phyloP scores from a whole-genome alignment of 1,284 basidiomycete species.

The Xerocomus tenax region DNA sequence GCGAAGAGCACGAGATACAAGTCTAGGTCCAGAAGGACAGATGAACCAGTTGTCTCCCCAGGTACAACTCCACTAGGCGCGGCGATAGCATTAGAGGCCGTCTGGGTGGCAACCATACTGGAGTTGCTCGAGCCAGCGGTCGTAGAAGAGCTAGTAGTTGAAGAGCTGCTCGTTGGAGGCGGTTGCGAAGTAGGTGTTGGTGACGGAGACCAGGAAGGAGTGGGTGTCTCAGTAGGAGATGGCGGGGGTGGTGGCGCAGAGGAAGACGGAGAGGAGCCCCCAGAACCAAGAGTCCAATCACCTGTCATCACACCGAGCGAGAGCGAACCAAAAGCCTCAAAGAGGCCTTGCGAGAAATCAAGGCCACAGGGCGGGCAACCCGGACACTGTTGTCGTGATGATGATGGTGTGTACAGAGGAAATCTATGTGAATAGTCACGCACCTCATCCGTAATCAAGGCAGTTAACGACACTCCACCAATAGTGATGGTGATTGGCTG shows the following conservation, averaged over 20 bases:
- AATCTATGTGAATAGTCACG: slow-evolving; percentile 7
- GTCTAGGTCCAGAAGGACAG: slow-evolving; percentile 16
- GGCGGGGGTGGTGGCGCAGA: slow-evolving; percentile 17
- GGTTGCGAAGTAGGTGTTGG: slow-evolving; percentile 26
- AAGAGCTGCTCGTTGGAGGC: slow-evolving; percentile 24
- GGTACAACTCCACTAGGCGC: slow-evolving; percentile 11
- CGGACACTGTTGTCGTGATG: slow-evolving; percentile 36
- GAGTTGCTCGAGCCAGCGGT: slow-evolving; percentile 11
- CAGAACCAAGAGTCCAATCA: slow-evolving; percentile 34
- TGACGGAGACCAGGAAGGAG: slow-evolving; percentile 11
- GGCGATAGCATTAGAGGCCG: slow-evolving; percentile 10
- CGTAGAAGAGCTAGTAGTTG: slow-evolving; percentile 15
- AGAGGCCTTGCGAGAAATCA: slow-evolving; percentile 40
- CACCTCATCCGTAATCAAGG: slow-evolving; percentile 51
- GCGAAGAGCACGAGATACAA: slow-evolving; percentile 20
- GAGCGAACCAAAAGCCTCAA: slow-evolving; percentile 35
- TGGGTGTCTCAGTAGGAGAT: slow-evolving; percentile 10
- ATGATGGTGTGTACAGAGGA: not conserved
- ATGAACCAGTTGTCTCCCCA: slow-evolving; percentile 2
- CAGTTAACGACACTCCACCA: slow-evolving; percentile 44
- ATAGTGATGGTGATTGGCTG: slow-evolving; percentile 48
- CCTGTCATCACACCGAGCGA: slow-evolving; percentile 37
- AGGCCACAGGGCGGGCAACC: slow-evolving; percentile 38
- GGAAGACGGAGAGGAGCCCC: slow-evolving; percentile 23
- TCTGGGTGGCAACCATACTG: slow-evolving; percentile 14